Conservation (phyloP, 2,329 filamentous ascomycete species). For the Shiraia bambusicola region DNA sequence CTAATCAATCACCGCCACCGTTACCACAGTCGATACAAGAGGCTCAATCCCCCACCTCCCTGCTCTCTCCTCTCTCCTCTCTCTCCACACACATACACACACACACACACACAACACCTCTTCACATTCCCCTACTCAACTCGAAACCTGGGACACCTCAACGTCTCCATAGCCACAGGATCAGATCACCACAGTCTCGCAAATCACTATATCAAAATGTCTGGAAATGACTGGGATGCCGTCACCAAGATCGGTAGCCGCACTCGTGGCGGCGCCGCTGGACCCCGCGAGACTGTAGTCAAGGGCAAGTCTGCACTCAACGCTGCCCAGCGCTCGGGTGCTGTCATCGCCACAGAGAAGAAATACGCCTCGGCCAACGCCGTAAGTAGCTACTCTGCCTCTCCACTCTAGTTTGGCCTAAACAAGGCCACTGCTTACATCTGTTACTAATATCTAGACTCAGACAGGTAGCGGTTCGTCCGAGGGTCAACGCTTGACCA, state of each 20-base stretch:
- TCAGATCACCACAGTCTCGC: too few relatives aligned
- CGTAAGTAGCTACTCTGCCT: slow-evolving; percentile 56
- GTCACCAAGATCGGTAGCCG: slow-evolving; percentile 94
- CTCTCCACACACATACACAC: slow-evolving; percentile 1
- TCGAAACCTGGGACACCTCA: slow-evolving; percentile 1
- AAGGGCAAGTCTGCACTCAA: slow-evolving; percentile 83
- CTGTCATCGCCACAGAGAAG: slow-evolving; percentile 84
- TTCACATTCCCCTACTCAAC: slow-evolving; percentile 9
- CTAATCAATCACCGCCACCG: slow-evolving; percentile 11
- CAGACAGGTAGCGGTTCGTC: slow-evolving; percentile 36
- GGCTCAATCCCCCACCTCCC: slow-evolving; percentile 11
- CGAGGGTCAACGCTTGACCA: slow-evolving; percentile 94
- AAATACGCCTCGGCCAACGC: slow-evolving; percentile 78
- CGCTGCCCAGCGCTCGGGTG: slow-evolving; percentile 79
- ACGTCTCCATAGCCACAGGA: slow-evolving; percentile 5
- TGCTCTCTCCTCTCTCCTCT: too few relatives aligned
- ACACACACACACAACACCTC: too few relatives aligned
- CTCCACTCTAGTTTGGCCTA: background rate
- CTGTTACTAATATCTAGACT: background rate
- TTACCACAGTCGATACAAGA: slow-evolving; percentile 7
- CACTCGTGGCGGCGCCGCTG: slow-evolving; percentile 66
- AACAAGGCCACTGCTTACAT: background rate
- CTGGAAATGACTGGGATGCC: slow-evolving; percentile 76
- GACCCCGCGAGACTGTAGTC: slow-evolving; percentile 81
- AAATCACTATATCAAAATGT: slow-evolving; percentile 50